Conservation (phyloP, 441 rosid genomes). For the Pelargonium cotyledonis region DNA sequence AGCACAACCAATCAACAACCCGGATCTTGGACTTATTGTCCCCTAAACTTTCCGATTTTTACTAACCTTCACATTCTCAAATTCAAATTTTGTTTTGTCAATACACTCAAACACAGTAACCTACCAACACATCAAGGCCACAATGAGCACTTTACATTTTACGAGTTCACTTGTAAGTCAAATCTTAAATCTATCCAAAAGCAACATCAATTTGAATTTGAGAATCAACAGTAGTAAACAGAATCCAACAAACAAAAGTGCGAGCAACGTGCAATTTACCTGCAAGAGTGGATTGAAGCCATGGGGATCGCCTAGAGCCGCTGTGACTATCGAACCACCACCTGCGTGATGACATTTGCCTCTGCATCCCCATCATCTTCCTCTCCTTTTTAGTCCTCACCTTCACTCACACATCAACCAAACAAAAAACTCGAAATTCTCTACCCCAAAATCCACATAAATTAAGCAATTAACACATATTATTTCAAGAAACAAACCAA, state of each 20-base stretch:
- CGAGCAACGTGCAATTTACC: not conserved
- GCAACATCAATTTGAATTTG: not conserved
- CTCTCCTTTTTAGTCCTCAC: too few relatives aligned
- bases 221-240: not conserved
- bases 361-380: not conserved
- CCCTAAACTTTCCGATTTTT: not conserved
- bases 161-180: too few relatives aligned
- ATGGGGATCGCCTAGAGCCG: not conserved
- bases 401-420: too few relatives aligned
- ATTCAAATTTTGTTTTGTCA: not conserved
- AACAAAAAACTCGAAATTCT: too few relatives aligned
- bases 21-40: not conserved
- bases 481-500: too few relatives aligned
- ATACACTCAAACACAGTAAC: not conserved
- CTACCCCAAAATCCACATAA: not conserved
- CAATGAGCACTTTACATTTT: not conserved
- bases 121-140: not conserved
- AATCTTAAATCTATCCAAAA: too few relatives aligned
- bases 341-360: not conserved
- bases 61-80: not conserved
- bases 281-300: conserved; percentile 1
- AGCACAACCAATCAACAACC: not conserved
- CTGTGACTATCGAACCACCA: not conserved
- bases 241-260: not conserved
- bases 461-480: too few relatives aligned